Percentiles rank a stretch among this genome's conserved stretches.
Conservation (phyloP, 2,329 filamentous ascomycete genomes). For the Celoporthe dispersa region DNA sequence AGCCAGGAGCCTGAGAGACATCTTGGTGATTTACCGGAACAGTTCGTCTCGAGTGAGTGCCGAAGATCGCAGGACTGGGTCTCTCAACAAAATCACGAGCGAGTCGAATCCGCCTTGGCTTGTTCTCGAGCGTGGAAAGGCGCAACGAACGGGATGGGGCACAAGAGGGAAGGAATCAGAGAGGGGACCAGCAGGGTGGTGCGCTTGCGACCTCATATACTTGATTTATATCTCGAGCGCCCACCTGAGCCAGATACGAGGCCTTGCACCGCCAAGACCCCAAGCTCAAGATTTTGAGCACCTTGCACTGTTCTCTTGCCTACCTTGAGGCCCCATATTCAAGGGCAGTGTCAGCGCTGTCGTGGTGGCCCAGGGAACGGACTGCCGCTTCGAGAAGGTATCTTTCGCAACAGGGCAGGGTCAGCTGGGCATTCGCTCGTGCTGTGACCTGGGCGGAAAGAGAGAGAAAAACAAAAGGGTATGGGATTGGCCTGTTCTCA, state of each 20-base stretch:
- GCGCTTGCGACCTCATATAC: slow-evolving; percentile 13
- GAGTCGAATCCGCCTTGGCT: neutral
- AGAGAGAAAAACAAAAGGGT: too few species aligned
- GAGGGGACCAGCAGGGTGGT: neutral
- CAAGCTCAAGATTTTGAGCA: neutral
- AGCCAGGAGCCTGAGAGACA: slow-evolving; percentile 22
- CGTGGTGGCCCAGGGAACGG: slow-evolving; percentile 10
- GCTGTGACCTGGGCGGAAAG: too few species aligned
- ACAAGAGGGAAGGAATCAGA: neutral
- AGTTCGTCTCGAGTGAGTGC: neutral
- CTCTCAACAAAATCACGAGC: neutral
- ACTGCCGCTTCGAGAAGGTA: slow-evolving; percentile 30
- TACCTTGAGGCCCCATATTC: neutral
- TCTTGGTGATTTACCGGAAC: neutral
- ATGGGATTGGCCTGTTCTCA: neutral
- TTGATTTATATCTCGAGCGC: neutral
- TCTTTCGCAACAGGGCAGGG: slow-evolving; percentile 9
- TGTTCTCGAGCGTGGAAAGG: slow-evolving; percentile 4
- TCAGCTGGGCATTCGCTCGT: neutral
- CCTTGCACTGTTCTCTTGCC: neutral
- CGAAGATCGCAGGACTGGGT: too few species aligned
- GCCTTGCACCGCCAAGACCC: neutral
- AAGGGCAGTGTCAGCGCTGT: neutral
- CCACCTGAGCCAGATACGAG: neutral
- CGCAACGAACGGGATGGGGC: neutral